Evolutionary conservation across 192 early-diverging fungal species (phyloP), one percentile per base, ranked within the genome.

Genomic region (Rhizoclosmatium sp.): DNA sequence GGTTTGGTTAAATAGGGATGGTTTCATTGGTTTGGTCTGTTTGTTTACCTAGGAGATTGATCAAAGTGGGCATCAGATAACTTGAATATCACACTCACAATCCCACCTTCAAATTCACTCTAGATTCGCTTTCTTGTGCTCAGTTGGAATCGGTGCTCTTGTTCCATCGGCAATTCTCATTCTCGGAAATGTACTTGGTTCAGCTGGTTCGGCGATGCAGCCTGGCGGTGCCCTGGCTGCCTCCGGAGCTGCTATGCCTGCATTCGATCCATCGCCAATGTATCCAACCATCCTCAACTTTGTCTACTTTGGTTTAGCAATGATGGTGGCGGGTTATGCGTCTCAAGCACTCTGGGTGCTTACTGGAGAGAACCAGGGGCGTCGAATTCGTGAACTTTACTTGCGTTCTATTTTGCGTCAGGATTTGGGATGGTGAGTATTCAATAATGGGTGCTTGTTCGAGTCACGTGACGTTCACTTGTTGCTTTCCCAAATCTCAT

Each of bases 321-420:
- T 80, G 72, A 69, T 83, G 47, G 47, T 79, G 31, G 71, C 60
- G 16, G 82, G 73, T 3, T 86, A 86, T 61, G 21, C 74, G 4
- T 82, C 82, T 60, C 82, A 81, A 78, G 41, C 59, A 16, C 69
- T 80, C 19, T 86, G 83, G 83, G 65, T 79, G 12, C 67, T 75
- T 49, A 31, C 80, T 1, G 83, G 85, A 10, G 83, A 86, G 76
- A 81, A 78, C 39, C 82, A 84, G 75, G 48, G 66, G 4, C 71
- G 80, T 64, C 78, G 81, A 75, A 84, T 80, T 71, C 72, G 78
- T 47, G 79, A 76, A 74, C 71, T 62, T 70, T 85, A 80, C 65
- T 46, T 81, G 66, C 54, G 41, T n/a, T 80, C 83, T 4, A 59
- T 84, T 49, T 40, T 84, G 40, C 39, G 78, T 2, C 80, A 84